Base-by-base conservation (phyloP, 1,284 basidiomycete genomes). In the Apiotrichum sp. region DNA sequence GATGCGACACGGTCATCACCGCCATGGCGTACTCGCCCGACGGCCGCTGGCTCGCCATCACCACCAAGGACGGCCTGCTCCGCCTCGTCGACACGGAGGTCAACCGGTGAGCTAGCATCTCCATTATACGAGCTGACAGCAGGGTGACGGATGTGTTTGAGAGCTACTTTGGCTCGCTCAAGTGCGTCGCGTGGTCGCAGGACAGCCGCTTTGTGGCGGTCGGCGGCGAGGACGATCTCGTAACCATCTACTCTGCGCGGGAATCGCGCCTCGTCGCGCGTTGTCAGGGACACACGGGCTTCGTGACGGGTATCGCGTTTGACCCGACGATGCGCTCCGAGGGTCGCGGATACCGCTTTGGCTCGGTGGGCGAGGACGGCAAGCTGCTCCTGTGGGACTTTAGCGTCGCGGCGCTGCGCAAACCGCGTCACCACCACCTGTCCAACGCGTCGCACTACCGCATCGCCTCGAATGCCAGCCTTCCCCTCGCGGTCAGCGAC, bases 341-440 rank as follows among this genome's bases (percentile, higher is more conserved):
- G 64, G 88, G 87, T 31, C 81, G 90, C 44, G 89, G 88, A 39
- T 93, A 93, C 70, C 82, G 90, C 29, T 95, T 97, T 66, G 90
- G 87, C 2, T 91, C 88, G 65, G 89, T 95, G 1, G 93, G 91
- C 33, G 92, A 96, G 72, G 93, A 97, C 69, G 93, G 93, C 71
- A 93, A 93, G 71, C 71, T 96, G 6, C 87, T 95, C 48, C 71
- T 96, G 86, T 95, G 92, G 92, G 92, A 96, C 72, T 91, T 95
- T 65, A 90, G 88, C 2, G 87, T 76, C 3, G 77, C 77, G 0
- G 68, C 73, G 6, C 63, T 78, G 13, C 73, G 75, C 38, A 65
- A 73, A 64, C 75, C 75, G 9, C 57, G 73, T 45, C 72, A 74
- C 59, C 71, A 73, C 52, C 68, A 73, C 45, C 22, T 22, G 22